Base-by-base conservation (phyloP, 164 flowering plant species). In the Chimonanthus praecox region DNA sequence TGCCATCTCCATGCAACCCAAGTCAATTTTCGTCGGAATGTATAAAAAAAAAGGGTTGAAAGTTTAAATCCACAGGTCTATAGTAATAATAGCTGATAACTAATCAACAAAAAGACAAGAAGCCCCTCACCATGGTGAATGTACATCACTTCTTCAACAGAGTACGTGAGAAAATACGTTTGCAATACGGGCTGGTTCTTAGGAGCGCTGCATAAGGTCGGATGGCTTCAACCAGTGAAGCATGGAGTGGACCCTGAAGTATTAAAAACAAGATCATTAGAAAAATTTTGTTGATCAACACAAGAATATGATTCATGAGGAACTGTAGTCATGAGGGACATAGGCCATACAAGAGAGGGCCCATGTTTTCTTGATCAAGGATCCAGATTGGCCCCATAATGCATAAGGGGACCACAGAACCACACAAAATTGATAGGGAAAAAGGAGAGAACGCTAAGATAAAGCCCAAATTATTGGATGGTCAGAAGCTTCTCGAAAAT, bases 161-260 rank as follows among this genome's bases (percentile, higher is more conserved):
- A 50, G 70, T 76, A 68, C 79, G 69, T 2, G 88, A 86, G 83
- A 86, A 87, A 58, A 91, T 85, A 80, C 77, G 83, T 85, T 87
- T 89, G 78, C 87, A 83, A 69, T 83, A 86, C n/a, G 92, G 96
- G 71, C 82, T 88, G 75, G 84, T 79, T 48, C 81, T 81, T 13
- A 82, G 77, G 47, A 66, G 54, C 21, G 80, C 58, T 15, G 60
- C 73, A 61, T 84, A 80, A 1, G 87, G 82, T 45, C 78, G 78
- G 51, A 89, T 81, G 6, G 84, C 87, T 71, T 79, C 83, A n/a
- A 84, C 82, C 74, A 91, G 70, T 50, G 76, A 49, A 71, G 81
- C 76, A 70, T 77, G 83, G 65, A 86, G 68, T 71, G 81, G 43
- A 6, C 91, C 91, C 91, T 88, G 66, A 62, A 11, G 54, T 43